Evolutionary conservation across 371 early-diverging fungal species (phyloP).

Genomic region (Smittium culicis): DNA sequence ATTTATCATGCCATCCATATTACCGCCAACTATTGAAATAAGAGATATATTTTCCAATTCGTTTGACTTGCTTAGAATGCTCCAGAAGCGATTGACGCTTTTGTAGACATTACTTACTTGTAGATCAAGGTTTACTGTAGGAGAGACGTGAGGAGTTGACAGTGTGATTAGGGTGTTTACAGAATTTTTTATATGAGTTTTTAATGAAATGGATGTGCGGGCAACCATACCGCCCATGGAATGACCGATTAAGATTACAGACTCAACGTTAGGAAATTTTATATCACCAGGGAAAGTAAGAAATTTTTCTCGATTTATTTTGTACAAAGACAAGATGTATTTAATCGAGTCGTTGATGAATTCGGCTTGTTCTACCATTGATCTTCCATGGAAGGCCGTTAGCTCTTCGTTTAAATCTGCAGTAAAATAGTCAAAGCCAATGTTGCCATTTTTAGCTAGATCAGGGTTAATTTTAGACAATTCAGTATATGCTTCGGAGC

Average conservation of each 20-base stretch:
- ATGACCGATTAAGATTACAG: slow-evolving; percentile 80
- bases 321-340: slow-evolving; percentile 62
- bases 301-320: slow-evolving; percentile 20
- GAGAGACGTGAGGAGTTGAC: slow-evolving; percentile 75
- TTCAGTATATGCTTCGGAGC: slow-evolving; percentile 39
- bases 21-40: slow-evolving; percentile 85
- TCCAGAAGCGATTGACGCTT: slow-evolving; percentile 59
- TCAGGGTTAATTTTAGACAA: slow-evolving; percentile 12
- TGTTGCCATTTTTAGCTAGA: slow-evolving; percentile 16
- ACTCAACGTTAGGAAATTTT: slow-evolving; percentile 25
- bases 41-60: slow-evolving; percentile 42
- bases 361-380: slow-evolving; percentile 70
- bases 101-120: slow-evolving; percentile 60
- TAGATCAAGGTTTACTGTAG: slow-evolving; percentile 69
- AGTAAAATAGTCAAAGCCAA: slow-evolving; percentile 71
- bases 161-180: slow-evolving; percentile 77
- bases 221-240: slow-evolving; percentile 97
- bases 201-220: slow-evolving; percentile 55
- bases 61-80: slow-evolving; percentile 12
- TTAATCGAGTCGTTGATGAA: slow-evolving; percentile 71
- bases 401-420: slow-evolving; percentile 87
- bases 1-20: slow-evolving; percentile 66
- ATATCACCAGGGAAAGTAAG: not conserved
- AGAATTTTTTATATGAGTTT: slow-evolving; percentile 54
- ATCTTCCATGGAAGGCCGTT: slow-evolving; percentile 66